Evolutionary conservation across 192 early-diverging fungal genomes (phyloP).

Genomic region (Anaeromyces robustus): DNA sequence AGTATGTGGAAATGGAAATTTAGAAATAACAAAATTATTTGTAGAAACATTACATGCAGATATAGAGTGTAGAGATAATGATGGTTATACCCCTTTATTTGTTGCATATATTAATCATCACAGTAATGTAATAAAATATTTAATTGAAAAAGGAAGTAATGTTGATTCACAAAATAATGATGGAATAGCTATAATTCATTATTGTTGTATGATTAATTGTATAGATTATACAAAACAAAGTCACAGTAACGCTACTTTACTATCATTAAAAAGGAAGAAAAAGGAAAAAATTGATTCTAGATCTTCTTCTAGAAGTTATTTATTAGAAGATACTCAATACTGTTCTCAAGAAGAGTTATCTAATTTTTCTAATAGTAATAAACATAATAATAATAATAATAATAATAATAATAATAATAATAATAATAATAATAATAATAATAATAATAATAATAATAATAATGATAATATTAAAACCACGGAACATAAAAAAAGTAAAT

Average conservation of each 20-base stretch:
- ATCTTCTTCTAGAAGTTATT: background rate
- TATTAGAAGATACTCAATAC: background rate
- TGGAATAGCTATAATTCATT: background rate
- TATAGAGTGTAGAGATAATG: background rate
- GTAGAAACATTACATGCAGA: background rate
- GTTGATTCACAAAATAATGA: background rate
- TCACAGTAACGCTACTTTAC: too few relatives aligned
- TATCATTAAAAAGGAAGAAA: background rate
- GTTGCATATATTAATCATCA: background rate
- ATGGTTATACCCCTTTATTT: background rate
- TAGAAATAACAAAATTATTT: background rate
- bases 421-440: too few relatives aligned
- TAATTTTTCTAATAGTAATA: background rate
- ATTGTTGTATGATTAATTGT: background rate
- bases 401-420: too few relatives aligned
- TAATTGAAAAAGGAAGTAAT: background rate
- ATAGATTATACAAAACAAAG: background rate
- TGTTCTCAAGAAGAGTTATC: background rate
- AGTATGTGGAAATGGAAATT: background rate
- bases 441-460: too few relatives aligned
- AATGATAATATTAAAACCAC: background rate
- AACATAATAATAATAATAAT: too few relatives aligned
- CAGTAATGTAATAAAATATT: background rate
- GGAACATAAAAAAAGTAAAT: too few relatives aligned
- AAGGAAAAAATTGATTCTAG: background rate